Evolutionary conservation across 2,329 filamentous ascomycete species (phyloP), one percentile per base, ranked within the genome.

Genomic region (Fusarium nelsonii): DNA sequence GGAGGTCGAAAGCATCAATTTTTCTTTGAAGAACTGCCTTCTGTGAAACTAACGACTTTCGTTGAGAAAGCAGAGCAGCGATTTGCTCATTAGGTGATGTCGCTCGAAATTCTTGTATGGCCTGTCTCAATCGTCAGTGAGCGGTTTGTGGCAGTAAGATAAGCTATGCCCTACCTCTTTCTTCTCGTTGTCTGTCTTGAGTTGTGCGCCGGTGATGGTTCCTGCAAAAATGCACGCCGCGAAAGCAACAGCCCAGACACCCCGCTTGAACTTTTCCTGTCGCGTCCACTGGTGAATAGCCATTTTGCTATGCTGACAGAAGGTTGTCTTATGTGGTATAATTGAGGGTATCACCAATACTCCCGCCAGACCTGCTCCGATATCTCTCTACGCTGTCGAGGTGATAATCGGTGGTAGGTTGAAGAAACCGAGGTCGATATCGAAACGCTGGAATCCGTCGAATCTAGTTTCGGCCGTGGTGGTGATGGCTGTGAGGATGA

Each of bases 131-230:
- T 33, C 4, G 46, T 58, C 11, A 65, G 36, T 18, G 28, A 16
- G 12, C 8, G n/a, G 20, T 14, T 20, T 32, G 5, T 18, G 6
- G 12, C 7, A 28, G 26, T 6, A 20, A 40, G 11, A 8, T 18
- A 7, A 18, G 46, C 10, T 8, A 15, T 65, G 73, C 8, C 46
- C 39, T 61, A 84, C 83, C 71, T 83, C 75, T 65, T 79, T 76
- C 69, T 80, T 84, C 65, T 86, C 82, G 60, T 81, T 78, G 62
- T 84, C 81, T 48, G 80, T 79, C 76, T 85, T 85, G 45, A 86
- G 73, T 45, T 82, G 81, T 8, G 84, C 84, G 52, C 84, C 84
- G 58, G 84, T 85, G 46, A 83, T 78, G 44, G 81, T 75, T 60
- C 84, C 83, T 33, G 84, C 82, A 61, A 81, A 77, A 63, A 84